A percentile compares a stretch with the other conserved stretches of the same genome.
These are phyloP conservation scores for Chaetothyriales sp. DNA, from an alignment of 2,329 filamentous ascomycete genomes.

Conservation along the genomic window DNA sequence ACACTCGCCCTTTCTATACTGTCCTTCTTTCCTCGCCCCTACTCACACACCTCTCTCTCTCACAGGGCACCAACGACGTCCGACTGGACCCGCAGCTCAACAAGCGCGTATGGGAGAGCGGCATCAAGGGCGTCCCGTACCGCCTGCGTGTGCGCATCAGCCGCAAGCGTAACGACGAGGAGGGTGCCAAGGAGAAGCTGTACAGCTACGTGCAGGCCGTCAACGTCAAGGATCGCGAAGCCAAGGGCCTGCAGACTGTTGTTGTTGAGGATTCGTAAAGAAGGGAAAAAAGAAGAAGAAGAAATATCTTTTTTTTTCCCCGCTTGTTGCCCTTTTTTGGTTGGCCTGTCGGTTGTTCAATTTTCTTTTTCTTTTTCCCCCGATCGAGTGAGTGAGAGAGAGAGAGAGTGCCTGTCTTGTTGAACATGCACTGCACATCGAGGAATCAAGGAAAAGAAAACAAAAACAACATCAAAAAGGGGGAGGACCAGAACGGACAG, in stretches of 20 bases:
- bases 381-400: background rate
- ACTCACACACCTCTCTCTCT: background rate
- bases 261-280: constrained; percentile 57
- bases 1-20: constrained; percentile 1
- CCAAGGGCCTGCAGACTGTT: constrained; percentile 90
- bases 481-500: too few relatives aligned
- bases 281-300: background rate
- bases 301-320: background rate
- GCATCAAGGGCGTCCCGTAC: constrained; percentile 97
- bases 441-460: too few relatives aligned
- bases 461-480: too few relatives aligned
- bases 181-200: constrained; percentile 98
- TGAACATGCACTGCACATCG: too few relatives aligned
- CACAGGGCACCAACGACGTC: constrained; percentile 86
- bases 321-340: background rate
- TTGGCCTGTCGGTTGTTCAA: background rate
- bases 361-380: too few relatives aligned
- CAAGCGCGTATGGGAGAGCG: constrained; percentile 99
- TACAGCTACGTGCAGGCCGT: constrained; percentile 99
- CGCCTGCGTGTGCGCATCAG: constrained; percentile 96
- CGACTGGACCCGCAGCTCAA: constrained; percentile 96
- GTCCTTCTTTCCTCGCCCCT: background rate
- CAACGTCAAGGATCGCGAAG: constrained; percentile 74
- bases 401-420: too few relatives aligned
- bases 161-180: constrained; percentile 99